A percentile compares a stretch with the other conserved stretches of the same genome.
Evolutionary conservation across 2,329 filamentous ascomycete genomes (phyloP).

Genomic region (Neofusicoccum sp.): DNA sequence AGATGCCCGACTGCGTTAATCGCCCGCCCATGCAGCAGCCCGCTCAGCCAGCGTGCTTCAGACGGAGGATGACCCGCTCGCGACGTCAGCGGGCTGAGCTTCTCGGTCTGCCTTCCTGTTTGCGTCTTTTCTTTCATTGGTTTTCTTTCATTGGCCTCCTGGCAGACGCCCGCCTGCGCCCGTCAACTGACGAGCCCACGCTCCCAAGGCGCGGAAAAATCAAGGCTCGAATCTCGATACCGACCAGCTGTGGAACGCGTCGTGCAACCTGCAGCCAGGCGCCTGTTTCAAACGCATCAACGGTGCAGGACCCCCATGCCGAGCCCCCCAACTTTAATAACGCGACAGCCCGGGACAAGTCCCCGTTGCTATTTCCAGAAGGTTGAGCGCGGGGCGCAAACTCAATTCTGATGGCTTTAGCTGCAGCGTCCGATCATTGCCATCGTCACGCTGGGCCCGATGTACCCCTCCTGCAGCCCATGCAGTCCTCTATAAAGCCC

Average conservation of each 20-base stretch:
- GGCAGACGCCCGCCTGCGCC: neutral
- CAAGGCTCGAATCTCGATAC: neutral
- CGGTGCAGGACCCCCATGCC: conserved; percentile 8
- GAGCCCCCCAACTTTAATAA: conserved; percentile 10
- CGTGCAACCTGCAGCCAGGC: neutral
- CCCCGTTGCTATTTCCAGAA: conserved; percentile 4
- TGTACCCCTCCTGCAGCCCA: neutral
- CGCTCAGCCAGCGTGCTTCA: neutral
- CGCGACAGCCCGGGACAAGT: neutral
- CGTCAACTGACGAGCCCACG: neutral
- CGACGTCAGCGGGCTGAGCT: neutral
- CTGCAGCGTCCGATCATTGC: neutral
- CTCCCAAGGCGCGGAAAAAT: neutral
- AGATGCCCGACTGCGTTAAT: neutral
- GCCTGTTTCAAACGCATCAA: conserved; percentile 2
- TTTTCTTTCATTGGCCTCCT: conserved; percentile 1
- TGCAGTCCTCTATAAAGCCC: too few relatives aligned
- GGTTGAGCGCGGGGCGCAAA: neutral
- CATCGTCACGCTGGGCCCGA: neutral
- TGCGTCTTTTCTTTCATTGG: too few relatives aligned
- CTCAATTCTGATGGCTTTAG: neutral
- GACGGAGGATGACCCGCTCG: neutral
- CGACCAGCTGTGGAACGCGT: neutral
- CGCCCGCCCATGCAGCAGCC: conserved; percentile 6
- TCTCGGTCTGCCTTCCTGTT: neutral